phyloP scores from a whole-genome alignment of 2,329 filamentous ascomycete species.

The Chaetomiaceae sp. region DNA sequence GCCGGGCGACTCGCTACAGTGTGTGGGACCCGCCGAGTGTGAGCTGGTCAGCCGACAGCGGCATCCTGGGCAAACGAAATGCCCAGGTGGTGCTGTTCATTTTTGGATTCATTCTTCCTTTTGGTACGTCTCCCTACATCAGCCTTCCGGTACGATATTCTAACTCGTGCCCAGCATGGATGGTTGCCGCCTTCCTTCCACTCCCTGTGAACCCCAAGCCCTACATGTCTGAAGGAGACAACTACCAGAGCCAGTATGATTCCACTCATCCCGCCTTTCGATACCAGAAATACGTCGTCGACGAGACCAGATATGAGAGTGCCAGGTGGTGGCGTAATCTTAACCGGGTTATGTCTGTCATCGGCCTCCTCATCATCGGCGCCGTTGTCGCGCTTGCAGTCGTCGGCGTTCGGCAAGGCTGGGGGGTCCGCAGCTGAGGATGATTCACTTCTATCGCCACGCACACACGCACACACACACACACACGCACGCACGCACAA shows the following conservation, averaged over 20 bases:
- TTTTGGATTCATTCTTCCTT: constrained; percentile 71
- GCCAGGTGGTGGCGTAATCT: constrained; percentile 57
- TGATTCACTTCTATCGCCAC: background rate
- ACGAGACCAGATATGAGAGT: constrained; percentile 47
- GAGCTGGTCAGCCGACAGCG: constrained; percentile 58
- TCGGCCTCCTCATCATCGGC: constrained; percentile 52
- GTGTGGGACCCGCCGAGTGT: constrained; percentile 72
- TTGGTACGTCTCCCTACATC: constrained; percentile 47
- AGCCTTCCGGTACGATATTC: background rate
- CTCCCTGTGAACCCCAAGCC: constrained; percentile 56
- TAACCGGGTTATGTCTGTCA: constrained; percentile 54
- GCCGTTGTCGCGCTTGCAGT: constrained; percentile 50
- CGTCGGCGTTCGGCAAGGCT: constrained; percentile 48
- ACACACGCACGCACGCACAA: too few species aligned
- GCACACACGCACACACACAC: too few species aligned
- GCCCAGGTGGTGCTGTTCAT: constrained; percentile 71
- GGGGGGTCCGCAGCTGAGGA: constrained; percentile 32
- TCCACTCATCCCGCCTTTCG: constrained; percentile 34
- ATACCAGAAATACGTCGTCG: constrained; percentile 34
- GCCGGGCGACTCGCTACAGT: constrained; percentile 53
- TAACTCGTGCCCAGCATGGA: constrained; percentile 59
- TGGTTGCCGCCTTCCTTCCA: constrained; percentile 70
- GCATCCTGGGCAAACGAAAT: constrained; percentile 63
- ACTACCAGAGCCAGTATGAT: constrained; percentile 39
- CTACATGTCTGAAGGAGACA: constrained; percentile 46